Evolutionary conservation across 805 yeast species (phyloP), one percentile per base, ranked within the genome.

Genomic region (Diddensiella transvaalensis): DNA sequence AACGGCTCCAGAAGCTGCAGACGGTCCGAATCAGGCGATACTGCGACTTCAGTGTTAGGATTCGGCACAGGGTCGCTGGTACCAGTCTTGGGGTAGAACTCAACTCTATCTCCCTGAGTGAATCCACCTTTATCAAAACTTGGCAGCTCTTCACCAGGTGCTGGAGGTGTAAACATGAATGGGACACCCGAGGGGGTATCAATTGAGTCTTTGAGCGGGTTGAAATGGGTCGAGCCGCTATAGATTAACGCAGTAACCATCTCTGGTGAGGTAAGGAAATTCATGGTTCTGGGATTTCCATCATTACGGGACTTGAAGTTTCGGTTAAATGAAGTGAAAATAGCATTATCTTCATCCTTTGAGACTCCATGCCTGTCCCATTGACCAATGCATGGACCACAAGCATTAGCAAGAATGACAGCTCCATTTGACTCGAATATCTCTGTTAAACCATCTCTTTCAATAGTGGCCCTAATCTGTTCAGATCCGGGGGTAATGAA

Each of bases 311-410:
- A 87, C 69, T 93, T 84, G 79, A 91, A 91, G 72, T 91, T 91
- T 78, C 99, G 85, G 81, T 91, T 91, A 79, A 90, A 91, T 10
- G 97, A 90, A 3, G 98, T 89, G 71, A 91, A 90, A 59, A 91
- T 93, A 46, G 98, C 87, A 70, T 89, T 90, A 60, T 83, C 88
- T 46, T 76, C 57, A 36, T 55, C 44, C 21, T 86, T 78, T 65
- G 87, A 95, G 56, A 78, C 76, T 45, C 66, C 64, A 49, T 66
- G 71, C 75, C 98, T 85, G 68, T 93, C 96, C 99, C 99, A 91
- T 76, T 91, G 99, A 50, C 99, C 99, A 66, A 91, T 91, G 76
- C 99, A 91, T 63, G 98, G 99, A 59, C 99, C 99, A 78, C 99
- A 91, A 18, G 99, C 99, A 68, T 91, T 91, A 47, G 98, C 96